Conservation (phyloP, 805 yeast species). For the Teunomyces stri region DNA sequence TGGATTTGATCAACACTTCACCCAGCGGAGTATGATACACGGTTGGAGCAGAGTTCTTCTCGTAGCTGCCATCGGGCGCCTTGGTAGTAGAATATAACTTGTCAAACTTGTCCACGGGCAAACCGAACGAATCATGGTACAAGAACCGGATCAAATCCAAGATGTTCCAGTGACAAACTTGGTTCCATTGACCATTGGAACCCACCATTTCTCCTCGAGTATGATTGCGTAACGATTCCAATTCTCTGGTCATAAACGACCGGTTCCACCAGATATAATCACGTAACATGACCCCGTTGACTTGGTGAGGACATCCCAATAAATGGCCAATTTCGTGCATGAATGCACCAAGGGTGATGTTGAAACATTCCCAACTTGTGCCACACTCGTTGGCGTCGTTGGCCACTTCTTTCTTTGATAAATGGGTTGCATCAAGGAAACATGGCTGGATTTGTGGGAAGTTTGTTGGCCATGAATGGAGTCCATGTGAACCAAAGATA, state of each 20-base stretch:
- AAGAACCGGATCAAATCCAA: constrained; percentile 75
- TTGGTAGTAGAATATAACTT: constrained; percentile 33
- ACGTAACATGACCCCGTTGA: constrained; percentile 84
- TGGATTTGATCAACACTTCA: constrained; percentile 43
- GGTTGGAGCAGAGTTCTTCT: constrained; percentile 18
- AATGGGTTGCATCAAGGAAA: constrained; percentile 69
- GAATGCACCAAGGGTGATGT: constrained; percentile 87
- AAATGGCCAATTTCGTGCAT: constrained; percentile 94
- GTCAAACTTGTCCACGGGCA: constrained; percentile 59
- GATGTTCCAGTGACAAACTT: constrained; percentile 86
- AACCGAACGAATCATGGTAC: constrained; percentile 74
- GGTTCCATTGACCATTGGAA: constrained; percentile 45
- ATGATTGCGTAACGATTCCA: constrained; percentile 51
- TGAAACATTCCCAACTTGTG: constrained; percentile 85
- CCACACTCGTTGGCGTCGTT: constrained; percentile 86
- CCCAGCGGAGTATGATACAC: constrained; percentile 21
- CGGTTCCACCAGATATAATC: constrained; percentile 81
- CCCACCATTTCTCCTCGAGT: constrained; percentile 41
- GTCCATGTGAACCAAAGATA: constrained; percentile 90
- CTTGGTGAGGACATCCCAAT: constrained; percentile 90
- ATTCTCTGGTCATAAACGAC: constrained; percentile 74
- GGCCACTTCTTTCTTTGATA: constrained; percentile 72
- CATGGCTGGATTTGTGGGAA: constrained; percentile 66
- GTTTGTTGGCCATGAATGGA: constrained; percentile 89
- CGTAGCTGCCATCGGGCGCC: constrained; percentile 14